These are phyloP conservation scores for Aspergillus sclerotioniger DNA, from an alignment of 495 filamentous ascomycete genomes.

Conservation along the genomic window DNA sequence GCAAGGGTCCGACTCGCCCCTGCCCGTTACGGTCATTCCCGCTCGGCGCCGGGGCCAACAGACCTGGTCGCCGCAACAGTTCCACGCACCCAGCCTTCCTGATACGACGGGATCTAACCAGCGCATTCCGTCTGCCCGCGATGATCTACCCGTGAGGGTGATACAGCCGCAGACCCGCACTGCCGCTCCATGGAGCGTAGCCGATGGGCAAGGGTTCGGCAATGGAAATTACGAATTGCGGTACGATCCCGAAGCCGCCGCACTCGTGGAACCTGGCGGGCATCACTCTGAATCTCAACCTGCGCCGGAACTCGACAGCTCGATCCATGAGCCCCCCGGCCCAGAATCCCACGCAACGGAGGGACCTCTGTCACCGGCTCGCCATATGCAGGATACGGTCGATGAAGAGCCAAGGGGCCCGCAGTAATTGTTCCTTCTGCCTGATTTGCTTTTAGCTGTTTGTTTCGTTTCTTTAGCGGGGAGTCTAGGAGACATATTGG, in stretches of 20 bases:
- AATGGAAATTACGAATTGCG: conserved; percentile 34
- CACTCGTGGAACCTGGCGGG: conserved; percentile 36
- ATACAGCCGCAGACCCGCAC: conserved; percentile 39
- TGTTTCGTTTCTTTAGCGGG: too few species aligned
- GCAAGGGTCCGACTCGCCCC: conserved; percentile 28
- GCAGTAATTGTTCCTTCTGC: too few species aligned
- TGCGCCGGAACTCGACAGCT: not conserved
- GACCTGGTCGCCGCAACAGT: conserved; percentile 42
- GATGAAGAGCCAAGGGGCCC: too few species aligned
- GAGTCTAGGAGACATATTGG: too few species aligned
- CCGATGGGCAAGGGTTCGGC: conserved; percentile 28
- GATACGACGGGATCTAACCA: conserved; percentile 16
- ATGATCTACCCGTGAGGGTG: conserved; percentile 34
- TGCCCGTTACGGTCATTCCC: conserved; percentile 68
- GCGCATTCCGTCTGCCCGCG: conserved; percentile 15
- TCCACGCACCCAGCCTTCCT: conserved; percentile 18
- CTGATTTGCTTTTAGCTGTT: too few species aligned
- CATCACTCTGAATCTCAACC: conserved; percentile 1
- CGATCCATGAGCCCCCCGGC: not conserved
- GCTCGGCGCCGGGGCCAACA: conserved; percentile 56
- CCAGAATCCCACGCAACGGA: too few species aligned
- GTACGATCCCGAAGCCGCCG: conserved; percentile 47
- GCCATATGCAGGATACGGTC: too few species aligned
- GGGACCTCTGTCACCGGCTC: too few species aligned
- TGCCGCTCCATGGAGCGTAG: conserved; percentile 41